Percentiles rank a stretch among this genome's conserved stretches.
phyloP scores from a whole-genome alignment of 2,329 filamentous ascomycete species.

The Emericellopsis cladophorae region DNA sequence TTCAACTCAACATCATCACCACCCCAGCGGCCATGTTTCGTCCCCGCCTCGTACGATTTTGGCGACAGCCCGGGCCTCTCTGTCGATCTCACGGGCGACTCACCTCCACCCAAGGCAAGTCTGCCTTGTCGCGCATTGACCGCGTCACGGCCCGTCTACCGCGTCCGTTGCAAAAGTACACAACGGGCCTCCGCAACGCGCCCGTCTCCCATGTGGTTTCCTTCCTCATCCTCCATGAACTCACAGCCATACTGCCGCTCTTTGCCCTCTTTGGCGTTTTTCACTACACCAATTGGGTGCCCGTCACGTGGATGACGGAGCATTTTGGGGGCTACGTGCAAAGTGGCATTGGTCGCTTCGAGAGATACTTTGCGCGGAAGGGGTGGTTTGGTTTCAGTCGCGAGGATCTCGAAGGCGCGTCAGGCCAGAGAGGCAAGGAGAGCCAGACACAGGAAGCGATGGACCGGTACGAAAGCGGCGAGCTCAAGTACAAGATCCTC shows the following conservation, averaged over 20 bases:
- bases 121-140: constrained; percentile 23
- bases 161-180: constrained; percentile 54
- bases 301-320: constrained; percentile 37
- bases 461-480: constrained; percentile 22
- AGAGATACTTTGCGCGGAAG: constrained; percentile 63
- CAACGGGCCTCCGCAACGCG: constrained; percentile 56
- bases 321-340: constrained; percentile 38
- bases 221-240: constrained; percentile 82
- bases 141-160: constrained; percentile 46
- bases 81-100: background rate
- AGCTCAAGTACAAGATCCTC: constrained; percentile 41
- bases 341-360: constrained; percentile 60
- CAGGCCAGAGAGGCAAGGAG: background rate
- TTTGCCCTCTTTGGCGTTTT: constrained; percentile 64
- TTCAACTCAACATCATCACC: constrained; percentile 6
- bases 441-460: constrained; percentile 14
- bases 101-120: background rate
- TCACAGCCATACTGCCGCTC: constrained; percentile 76
- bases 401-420: constrained; percentile 10
- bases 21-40: background rate
- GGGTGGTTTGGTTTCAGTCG: constrained; percentile 62
- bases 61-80: background rate
- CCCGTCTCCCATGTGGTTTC: constrained; percentile 74
- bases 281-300: constrained; percentile 67
- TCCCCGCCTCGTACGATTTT: background rate